These are phyloP conservation scores for Eutypella sp. DNA, from an alignment of 2,329 filamentous ascomycete species.

Conservation along the genomic window DNA sequence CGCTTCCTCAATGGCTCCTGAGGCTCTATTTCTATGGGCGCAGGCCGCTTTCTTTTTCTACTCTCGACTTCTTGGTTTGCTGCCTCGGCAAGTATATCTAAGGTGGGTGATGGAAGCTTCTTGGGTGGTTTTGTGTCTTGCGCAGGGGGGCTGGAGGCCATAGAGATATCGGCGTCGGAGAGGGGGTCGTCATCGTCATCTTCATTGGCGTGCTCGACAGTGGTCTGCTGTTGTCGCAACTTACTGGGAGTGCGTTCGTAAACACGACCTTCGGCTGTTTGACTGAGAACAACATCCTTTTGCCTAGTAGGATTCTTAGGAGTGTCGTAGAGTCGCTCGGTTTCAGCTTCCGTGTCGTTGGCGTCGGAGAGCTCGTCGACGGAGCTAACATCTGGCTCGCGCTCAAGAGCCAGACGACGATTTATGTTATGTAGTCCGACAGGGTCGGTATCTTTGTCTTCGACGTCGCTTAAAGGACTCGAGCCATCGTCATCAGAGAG, in stretches of 20 bases:
- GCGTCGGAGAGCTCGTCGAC: slow-evolving; percentile 54
- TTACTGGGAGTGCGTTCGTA: slow-evolving; percentile 73
- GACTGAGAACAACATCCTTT: slow-evolving; percentile 55
- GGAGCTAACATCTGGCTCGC: slow-evolving; percentile 28
- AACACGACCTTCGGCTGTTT: slow-evolving; percentile 47
- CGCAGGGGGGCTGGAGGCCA: slow-evolving; percentile 27
- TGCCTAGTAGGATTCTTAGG: slow-evolving; percentile 59
- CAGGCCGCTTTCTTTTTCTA: slow-evolving; percentile 30
- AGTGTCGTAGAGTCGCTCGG: slow-evolving; percentile 87
- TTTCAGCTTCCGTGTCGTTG: slow-evolving; percentile 82
- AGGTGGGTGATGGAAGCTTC: slow-evolving; percentile 23
- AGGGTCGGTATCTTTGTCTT: slow-evolving; percentile 70
- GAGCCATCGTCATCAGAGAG: slow-evolving; percentile 64
- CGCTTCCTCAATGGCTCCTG: slow-evolving; percentile 21
- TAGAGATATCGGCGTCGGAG: slow-evolving; percentile 27
- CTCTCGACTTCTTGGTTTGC: slow-evolving; percentile 26
- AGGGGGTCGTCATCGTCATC: slow-evolving; percentile 33
- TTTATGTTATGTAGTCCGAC: slow-evolving; percentile 50
- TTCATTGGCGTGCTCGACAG: slow-evolving; percentile 25
- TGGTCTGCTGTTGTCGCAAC: slow-evolving; percentile 44
- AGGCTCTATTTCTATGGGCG: slow-evolving; percentile 17
- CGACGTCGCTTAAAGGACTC: slow-evolving; percentile 89
- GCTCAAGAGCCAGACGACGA: slow-evolving; percentile 17
- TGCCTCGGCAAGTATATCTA: slow-evolving; percentile 27
- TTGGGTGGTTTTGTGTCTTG: slow-evolving; percentile 16